Conservation (phyloP, 306 rosid genomes). For the Abrus precatorius region DNA sequence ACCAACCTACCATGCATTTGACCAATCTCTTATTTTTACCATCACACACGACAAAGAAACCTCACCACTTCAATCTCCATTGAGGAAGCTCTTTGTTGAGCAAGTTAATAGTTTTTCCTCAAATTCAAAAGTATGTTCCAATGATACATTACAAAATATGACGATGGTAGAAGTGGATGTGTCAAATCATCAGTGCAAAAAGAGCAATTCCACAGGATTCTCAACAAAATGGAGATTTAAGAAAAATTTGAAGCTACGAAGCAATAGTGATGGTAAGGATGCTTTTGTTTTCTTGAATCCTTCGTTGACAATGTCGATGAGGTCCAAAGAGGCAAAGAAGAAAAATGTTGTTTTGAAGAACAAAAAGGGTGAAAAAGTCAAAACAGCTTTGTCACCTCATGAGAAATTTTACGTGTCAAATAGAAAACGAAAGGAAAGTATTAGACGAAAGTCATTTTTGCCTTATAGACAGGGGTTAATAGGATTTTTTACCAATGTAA, state of each 20-base stretch:
- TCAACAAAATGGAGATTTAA: constrained; percentile 67
- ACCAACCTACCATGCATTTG: constrained; percentile 55
- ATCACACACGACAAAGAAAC: constrained; percentile 5
- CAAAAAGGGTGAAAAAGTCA: not conserved
- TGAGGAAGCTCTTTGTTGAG: constrained; percentile 64
- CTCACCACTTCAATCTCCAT: constrained; percentile 44
- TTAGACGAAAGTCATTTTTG: constrained; percentile 65
- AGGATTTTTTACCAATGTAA: constrained; percentile 63
- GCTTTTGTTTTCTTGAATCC: not conserved
- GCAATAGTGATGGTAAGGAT: constrained; percentile 67
- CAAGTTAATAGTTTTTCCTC: not conserved
- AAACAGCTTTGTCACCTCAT: constrained; percentile 58
- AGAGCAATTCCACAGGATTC: constrained; percentile 75
- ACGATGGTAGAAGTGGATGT: not conserved
- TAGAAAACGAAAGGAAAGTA: constrained; percentile 58
- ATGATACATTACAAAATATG: too few species aligned
- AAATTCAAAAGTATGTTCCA: not conserved
- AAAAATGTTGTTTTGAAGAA: not conserved
- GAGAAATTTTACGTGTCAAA: constrained; percentile 60
- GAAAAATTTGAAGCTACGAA: constrained; percentile 53
- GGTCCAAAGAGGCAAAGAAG: not conserved
- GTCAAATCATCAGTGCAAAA: constrained; percentile 41
- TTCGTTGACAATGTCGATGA: not conserved
- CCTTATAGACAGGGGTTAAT: constrained; percentile 64
- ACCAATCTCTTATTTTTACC: constrained; percentile 50